phyloP scores from a whole-genome alignment of 129 eudicot genomes.

The Escallonia rubra region DNA sequence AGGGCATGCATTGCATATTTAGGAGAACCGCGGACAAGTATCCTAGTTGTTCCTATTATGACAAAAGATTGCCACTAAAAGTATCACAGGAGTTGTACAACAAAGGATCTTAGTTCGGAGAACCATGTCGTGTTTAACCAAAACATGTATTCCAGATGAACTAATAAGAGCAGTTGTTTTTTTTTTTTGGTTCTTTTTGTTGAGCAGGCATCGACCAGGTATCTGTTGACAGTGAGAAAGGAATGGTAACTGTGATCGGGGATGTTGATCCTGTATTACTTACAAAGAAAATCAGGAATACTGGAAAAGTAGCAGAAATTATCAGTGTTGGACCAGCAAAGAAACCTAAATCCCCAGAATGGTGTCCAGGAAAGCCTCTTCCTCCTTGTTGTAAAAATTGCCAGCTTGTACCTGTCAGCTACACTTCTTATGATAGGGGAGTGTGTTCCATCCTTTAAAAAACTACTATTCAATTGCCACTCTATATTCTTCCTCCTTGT shows the following conservation, averaged over 20 bases:
- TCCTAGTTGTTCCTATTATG: no score
- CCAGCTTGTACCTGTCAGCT: constrained; percentile 13
- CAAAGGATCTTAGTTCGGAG: neutral
- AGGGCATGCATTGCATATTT: no score
- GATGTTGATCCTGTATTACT: constrained; percentile 40
- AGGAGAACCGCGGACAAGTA: no score
- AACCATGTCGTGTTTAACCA: neutral
- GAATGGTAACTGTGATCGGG: constrained; percentile 28
- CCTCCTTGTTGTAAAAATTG: constrained; percentile 10
- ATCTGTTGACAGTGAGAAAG: constrained; percentile 24
- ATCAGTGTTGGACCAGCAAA: constrained; percentile 32
- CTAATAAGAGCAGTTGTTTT: no score
- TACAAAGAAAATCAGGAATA: constrained; percentile 17
- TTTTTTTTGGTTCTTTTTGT: neutral
- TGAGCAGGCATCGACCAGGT: constrained; percentile 29
- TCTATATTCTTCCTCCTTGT: no score
- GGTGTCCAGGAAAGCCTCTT: neutral
- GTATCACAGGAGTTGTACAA: no score
- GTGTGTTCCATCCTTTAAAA: constrained; percentile 16
- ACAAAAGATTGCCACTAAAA: no score
- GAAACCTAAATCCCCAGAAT: constrained; percentile 17
- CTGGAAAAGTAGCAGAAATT: constrained; percentile 24
- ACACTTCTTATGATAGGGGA: constrained; percentile 11
- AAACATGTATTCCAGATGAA: neutral
- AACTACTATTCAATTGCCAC: no score